Percentiles rank a stretch among this genome's conserved stretches.
Evolutionary conservation across 2,329 filamentous ascomycete genomes (phyloP).

Genomic region (Talaromyces rugulosus): DNA sequence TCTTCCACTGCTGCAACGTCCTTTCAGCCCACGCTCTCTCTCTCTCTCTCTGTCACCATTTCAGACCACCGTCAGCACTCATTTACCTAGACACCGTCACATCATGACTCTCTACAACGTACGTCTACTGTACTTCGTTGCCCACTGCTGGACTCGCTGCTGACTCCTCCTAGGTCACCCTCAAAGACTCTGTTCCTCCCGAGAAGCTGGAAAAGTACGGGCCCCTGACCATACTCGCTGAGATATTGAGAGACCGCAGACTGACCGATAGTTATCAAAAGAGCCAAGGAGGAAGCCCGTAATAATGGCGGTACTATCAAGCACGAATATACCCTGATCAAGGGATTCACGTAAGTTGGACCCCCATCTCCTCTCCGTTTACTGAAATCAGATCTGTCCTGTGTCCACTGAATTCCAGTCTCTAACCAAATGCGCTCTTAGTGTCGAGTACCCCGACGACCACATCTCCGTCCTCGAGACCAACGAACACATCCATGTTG

Average conservation of each 20-base stretch:
- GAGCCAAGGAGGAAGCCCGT: slow-evolving; percentile 70
- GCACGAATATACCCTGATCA: slow-evolving; percentile 82
- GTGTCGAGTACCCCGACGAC: slow-evolving; percentile 69
- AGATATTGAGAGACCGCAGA: slow-evolving; percentile 12
- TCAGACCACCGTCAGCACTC: not conserved
- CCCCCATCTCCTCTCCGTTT: not conserved
- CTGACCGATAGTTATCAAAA: slow-evolving; percentile 28
- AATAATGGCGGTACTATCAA: slow-evolving; percentile 79
- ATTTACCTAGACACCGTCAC: not conserved
- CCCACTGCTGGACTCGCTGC: slow-evolving; percentile 3
- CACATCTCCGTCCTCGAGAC: slow-evolving; percentile 61
- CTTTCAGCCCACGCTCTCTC: not conserved
- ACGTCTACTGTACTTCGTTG: not conserved
- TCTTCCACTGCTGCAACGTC: not conserved
- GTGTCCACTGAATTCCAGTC: too few species aligned
- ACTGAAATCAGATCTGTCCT: too few species aligned
- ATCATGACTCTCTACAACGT: slow-evolving; percentile 6
- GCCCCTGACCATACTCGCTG: not conserved
- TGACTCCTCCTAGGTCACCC: slow-evolving; percentile 60
- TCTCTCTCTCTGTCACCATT: not conserved
- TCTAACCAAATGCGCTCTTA: slow-evolving; percentile 1
- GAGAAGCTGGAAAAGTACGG: slow-evolving; percentile 63
- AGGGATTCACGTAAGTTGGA: slow-evolving; percentile 78
- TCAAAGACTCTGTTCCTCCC: slow-evolving; percentile 64
- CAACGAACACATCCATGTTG: slow-evolving; percentile 73